A percentile compares a stretch with the other conserved stretches of the same genome.
These are phyloP conservation scores for Amanita brunnescens DNA, from an alignment of 768 basidiomycete genomes.

Conservation along the genomic window DNA sequence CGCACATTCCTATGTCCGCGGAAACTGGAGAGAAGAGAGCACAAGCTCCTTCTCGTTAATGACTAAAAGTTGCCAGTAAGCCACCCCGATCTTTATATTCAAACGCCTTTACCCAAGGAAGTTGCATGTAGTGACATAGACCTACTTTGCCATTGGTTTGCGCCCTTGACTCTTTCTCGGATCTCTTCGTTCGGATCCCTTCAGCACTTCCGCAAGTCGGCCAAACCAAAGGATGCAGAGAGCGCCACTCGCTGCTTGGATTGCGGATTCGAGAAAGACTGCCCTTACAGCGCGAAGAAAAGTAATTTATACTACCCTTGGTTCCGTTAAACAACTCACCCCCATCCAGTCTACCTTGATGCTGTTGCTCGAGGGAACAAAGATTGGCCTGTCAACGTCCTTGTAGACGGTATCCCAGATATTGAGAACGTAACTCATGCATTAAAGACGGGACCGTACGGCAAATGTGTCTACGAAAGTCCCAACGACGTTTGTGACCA, in stretches of 20 bases:
- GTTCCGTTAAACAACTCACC: slow-evolving; percentile 2
- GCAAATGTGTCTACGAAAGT: slow-evolving; percentile 77
- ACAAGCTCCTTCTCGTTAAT: slow-evolving; percentile 74
- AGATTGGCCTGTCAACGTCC: slow-evolving; percentile 56
- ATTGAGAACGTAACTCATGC: slow-evolving; percentile 78
- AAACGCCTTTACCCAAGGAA: slow-evolving; percentile 6
- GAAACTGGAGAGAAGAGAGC: slow-evolving; percentile 65
- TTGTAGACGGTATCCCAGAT: slow-evolving; percentile 79
- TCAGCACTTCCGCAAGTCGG: slow-evolving; percentile 67
- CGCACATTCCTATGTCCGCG: slow-evolving; percentile 84
- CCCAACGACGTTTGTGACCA: slow-evolving; percentile 86
- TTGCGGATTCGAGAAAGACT: slow-evolving; percentile 62
- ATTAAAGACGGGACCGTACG: slow-evolving; percentile 64
- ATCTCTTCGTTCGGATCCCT: slow-evolving; percentile 86
- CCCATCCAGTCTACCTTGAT: slow-evolving; percentile 67
- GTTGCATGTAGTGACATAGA: slow-evolving; percentile 64
- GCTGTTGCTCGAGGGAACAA: slow-evolving; percentile 46
- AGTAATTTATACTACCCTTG: slow-evolving; percentile 31
- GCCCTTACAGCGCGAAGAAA: slow-evolving; percentile 84
- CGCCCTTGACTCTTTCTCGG: slow-evolving; percentile 51
- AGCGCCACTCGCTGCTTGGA: slow-evolving; percentile 65
- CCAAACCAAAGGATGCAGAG: slow-evolving; percentile 64
- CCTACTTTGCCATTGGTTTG: slow-evolving; percentile 69
- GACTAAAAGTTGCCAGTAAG: slow-evolving; percentile 89
- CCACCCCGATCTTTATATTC: slow-evolving; percentile 6